Percentiles rank a stretch among this genome's conserved stretches.
phyloP scores from a whole-genome alignment of 2,329 filamentous ascomycete genomes.

The Penicillium sp. region DNA sequence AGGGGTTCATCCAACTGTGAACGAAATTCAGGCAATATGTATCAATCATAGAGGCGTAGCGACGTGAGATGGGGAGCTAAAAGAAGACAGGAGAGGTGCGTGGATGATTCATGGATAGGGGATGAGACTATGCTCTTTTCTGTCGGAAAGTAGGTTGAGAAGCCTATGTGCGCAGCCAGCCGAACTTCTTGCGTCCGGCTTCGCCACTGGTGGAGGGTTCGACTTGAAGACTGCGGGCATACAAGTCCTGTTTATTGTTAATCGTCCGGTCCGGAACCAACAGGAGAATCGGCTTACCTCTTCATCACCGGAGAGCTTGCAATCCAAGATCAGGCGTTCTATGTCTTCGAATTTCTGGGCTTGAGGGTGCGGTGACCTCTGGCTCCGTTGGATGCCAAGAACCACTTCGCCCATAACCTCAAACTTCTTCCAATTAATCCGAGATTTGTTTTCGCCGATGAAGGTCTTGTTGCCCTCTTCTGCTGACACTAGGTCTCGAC shows the following conservation, averaged over 20 bases:
- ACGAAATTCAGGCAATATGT: conserved; percentile 13
- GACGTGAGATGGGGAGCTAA: conserved; percentile 22
- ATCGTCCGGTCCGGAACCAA: background rate
- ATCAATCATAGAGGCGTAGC: conserved; percentile 30
- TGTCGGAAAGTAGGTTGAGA: background rate
- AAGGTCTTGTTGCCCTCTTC: conserved; percentile 92
- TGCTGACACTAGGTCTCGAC: conserved; percentile 84
- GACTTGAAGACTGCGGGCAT: conserved; percentile 57
- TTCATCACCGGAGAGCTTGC: conserved; percentile 77
- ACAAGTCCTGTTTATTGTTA: conserved; percentile 51
- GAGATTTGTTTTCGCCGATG: conserved; percentile 67
- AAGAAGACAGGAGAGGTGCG: background rate
- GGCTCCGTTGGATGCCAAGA: conserved; percentile 85
- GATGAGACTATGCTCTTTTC: background rate
- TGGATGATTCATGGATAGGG: background rate
- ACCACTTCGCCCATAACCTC: conserved; percentile 93
- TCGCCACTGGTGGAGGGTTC: conserved; percentile 47
- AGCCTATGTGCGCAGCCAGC: conserved; percentile 40
- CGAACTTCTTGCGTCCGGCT: conserved; percentile 43
- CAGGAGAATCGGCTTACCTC: conserved; percentile 61
- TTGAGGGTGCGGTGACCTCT: conserved; percentile 76
- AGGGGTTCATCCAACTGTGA: background rate
- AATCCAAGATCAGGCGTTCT: conserved; percentile 74
- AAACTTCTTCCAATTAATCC: conserved; percentile 98
- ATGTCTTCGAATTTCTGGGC: conserved; percentile 68